A percentile compares a stretch with the other conserved stretches of the same genome.
Conservation (phyloP, 2,329 filamentous ascomycete genomes). For the Aspergillus sp. region DNA sequence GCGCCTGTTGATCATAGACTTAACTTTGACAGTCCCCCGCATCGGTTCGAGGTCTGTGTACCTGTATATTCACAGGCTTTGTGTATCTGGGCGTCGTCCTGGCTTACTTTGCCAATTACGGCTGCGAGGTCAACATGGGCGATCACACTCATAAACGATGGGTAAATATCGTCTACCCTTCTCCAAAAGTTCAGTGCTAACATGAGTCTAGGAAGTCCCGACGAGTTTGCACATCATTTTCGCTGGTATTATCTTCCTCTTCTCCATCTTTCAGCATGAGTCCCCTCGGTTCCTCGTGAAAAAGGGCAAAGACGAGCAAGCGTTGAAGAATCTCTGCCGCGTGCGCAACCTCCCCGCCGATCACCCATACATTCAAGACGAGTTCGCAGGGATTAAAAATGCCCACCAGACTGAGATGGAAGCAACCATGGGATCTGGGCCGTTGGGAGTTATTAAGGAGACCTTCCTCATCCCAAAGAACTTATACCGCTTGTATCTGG, state of each 20-base stretch:
- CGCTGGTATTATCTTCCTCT: constrained; percentile 59
- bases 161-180: constrained; percentile 34
- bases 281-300: constrained; percentile 66
- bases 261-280: constrained; percentile 62
- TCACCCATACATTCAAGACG: constrained; percentile 53
- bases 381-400: constrained; percentile 57
- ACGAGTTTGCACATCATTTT: constrained; percentile 72
- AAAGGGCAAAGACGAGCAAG: constrained; percentile 48
- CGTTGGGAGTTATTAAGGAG: constrained; percentile 59
- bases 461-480: constrained; percentile 60
- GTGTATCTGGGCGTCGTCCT: constrained; percentile 73
- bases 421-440: constrained; percentile 58
- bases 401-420: constrained; percentile 64
- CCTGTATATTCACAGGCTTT: constrained; percentile 60
- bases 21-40: constrained; percentile 43
- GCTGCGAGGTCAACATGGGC: constrained; percentile 46
- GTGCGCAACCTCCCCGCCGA: constrained; percentile 54
- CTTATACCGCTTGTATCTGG: constrained; percentile 62
- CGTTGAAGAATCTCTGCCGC: constrained; percentile 37
- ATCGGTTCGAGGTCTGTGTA: constrained; percentile 63
- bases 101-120: constrained; percentile 68
- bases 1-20: not conserved
- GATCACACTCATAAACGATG: constrained; percentile 35
- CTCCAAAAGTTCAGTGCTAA: constrained; percentile 2
- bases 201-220: constrained; percentile 43